A percentile compares a stretch with the other conserved stretches of the same genome.
These are phyloP conservation scores for Blastobotrys apis DNA, from an alignment of 1,139 yeast genomes.

Conservation along the genomic window DNA sequence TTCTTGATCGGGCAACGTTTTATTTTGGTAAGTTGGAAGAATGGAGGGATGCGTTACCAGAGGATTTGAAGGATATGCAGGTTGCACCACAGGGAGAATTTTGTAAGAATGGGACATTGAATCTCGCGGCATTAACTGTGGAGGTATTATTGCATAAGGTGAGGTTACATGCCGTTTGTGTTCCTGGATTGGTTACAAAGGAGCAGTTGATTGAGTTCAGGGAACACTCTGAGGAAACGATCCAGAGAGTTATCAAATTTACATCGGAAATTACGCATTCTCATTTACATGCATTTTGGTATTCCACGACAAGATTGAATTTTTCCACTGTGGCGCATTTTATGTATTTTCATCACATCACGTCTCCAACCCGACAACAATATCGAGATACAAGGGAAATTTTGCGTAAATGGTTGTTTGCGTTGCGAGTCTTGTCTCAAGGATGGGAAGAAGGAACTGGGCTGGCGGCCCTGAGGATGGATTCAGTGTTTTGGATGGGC, in stretches of 20 bases:
- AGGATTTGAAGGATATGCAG: slow-evolving; percentile 30
- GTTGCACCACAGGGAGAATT: slow-evolving; percentile 28
- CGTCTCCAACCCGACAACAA: slow-evolving; percentile 32
- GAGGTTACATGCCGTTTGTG: slow-evolving; percentile 26
- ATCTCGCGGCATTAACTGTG: slow-evolving; percentile 33
- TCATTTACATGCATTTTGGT: slow-evolving; percentile 39
- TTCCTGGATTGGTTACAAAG: slow-evolving; percentile 22
- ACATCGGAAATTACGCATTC: slow-evolving; percentile 36
- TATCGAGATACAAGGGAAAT: slow-evolving; percentile 29
- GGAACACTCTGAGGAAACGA: slow-evolving; percentile 30
- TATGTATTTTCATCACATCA: slow-evolving; percentile 34
- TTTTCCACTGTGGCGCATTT: slow-evolving; percentile 36
- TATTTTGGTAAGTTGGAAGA: slow-evolving; percentile 24
- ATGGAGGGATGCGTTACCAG: slow-evolving; percentile 34
- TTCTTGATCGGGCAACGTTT: slow-evolving; percentile 22
- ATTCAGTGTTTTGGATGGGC: slow-evolving; percentile 34
- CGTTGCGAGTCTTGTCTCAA: slow-evolving; percentile 28
- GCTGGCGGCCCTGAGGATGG: slow-evolving; percentile 35
- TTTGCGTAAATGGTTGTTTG: slow-evolving; percentile 35
- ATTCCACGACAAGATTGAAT: slow-evolving; percentile 32
- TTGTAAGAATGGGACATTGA: slow-evolving; percentile 35
- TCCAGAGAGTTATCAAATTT: slow-evolving; percentile 32
- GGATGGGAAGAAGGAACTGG: slow-evolving; percentile 40
- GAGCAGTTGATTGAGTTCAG: slow-evolving; percentile 25
- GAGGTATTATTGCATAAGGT: slow-evolving; percentile 33